Evolutionary conservation across 2,329 filamentous ascomycete genomes (phyloP).

Genomic region (Ploettnerulaceae sp.): DNA sequence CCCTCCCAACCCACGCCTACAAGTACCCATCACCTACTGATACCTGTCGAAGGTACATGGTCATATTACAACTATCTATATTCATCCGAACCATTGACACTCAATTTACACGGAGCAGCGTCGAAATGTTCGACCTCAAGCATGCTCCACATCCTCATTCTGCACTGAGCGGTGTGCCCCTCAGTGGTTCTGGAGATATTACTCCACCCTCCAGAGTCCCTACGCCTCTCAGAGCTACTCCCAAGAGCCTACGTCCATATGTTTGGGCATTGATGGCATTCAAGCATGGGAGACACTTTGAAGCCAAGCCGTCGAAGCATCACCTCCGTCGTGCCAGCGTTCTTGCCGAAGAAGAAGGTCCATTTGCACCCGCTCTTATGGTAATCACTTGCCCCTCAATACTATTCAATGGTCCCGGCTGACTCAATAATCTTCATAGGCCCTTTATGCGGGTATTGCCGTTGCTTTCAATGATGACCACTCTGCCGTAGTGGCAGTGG

Average conservation of each 20-base stretch:
- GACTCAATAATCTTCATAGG: constrained; percentile 37
- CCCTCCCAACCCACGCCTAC: too few species aligned
- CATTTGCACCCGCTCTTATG: constrained; percentile 22
- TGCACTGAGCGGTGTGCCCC: not conserved
- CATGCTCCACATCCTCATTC: not conserved
- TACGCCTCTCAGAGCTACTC: constrained; percentile 15
- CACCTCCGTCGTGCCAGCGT: constrained; percentile 17
- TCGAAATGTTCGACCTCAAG: not conserved
- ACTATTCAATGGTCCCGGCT: not conserved
- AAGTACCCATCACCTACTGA: too few species aligned
- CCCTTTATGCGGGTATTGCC: constrained; percentile 58
- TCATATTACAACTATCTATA: too few species aligned
- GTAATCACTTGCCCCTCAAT: constrained; percentile 9
- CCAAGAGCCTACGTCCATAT: constrained; percentile 23
- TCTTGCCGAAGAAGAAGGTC: constrained; percentile 20
- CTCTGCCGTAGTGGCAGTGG: constrained; percentile 57
- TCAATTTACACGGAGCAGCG: too few species aligned
- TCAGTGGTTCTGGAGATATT: constrained; percentile 4
- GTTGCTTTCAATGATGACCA: constrained; percentile 44
- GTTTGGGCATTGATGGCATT: constrained; percentile 24
- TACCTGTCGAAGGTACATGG: too few species aligned
- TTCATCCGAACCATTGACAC: too few species aligned
- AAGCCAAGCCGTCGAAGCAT: constrained; percentile 16
- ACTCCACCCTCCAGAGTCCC: constrained; percentile 19
- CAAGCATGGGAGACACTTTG: constrained; percentile 20